Base-by-base conservation (phyloP, 106 monocot species). In the Dendrobium huoshanense region DNA sequence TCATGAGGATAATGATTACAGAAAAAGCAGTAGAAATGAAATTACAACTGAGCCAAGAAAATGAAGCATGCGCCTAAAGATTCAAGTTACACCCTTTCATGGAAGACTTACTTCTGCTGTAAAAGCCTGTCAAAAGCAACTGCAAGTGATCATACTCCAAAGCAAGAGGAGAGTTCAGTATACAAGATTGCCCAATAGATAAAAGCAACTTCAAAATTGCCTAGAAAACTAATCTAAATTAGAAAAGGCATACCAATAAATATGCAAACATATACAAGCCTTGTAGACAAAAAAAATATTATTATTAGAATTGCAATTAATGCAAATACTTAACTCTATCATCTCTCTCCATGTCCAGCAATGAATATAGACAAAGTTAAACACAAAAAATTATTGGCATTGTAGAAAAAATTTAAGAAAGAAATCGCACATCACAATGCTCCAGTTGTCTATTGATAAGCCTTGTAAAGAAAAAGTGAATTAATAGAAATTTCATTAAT, bases 201-300 rank as follows among this genome's bases (percentile, higher is more conserved):
- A 85, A 81, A 47, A 86, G 77, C 75, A 93, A 80, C 22, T 83
- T 87, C 29, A 93, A 88, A 77, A 85, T 77, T 80, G 85, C 88
- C 93, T 92, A 82, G 33, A 80, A 75, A 77, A 51, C 51, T 13
- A 73, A 79, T 64, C 9, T 7, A 64, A 24, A 64, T 64, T 25
- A 64, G 64, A 64, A 22, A 64, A 51, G 10, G 51, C 51, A 51
- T 51, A 51, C 15, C 51, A 13, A 51, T 15, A 3, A 15, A 51
- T 51, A 51, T 13, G 51, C 13, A 51, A 51, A 13, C 15, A 51
- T 51, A 51, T 13, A 51, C 51, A 51, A 15, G 15, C 51, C 15
- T 51, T 51, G 51, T 13, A 16, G 10, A 45, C 4, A 51, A 51
- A 51, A 13, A 51, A 51, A 10, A 51, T 1, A 2, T 10, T 51